Conservation (phyloP, 257 asterid genomes). For the Lavandula angustifolia region DNA sequence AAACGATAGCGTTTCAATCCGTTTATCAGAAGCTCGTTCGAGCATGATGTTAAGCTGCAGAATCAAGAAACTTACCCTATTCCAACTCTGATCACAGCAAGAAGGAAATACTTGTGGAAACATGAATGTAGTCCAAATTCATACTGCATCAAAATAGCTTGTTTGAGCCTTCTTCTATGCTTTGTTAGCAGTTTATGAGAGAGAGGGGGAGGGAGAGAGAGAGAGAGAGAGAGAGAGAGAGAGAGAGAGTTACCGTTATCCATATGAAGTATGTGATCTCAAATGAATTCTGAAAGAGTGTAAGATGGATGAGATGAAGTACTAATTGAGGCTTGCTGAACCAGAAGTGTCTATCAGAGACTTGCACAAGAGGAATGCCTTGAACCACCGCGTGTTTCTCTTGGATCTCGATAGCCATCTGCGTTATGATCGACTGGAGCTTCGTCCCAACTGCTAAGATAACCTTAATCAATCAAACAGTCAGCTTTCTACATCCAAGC, state of each 20-base stretch:
- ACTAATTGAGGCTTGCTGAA: slow-evolving; percentile 64
- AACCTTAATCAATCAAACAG: slow-evolving; percentile 48
- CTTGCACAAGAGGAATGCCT: slow-evolving; percentile 95
- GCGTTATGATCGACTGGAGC: slow-evolving; percentile 87
- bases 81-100: slow-evolving; percentile 66
- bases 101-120: slow-evolving; percentile 59
- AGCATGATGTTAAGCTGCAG: not conserved
- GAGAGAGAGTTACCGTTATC: slow-evolving; percentile 62
- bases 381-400: slow-evolving; percentile 94
- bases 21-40: not conserved
- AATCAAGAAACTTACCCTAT: slow-evolving; percentile 51
- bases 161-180: not conserved
- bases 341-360: slow-evolving; percentile 92
- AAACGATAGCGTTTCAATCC: not conserved
- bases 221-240: not conserved
- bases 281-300: slow-evolving; percentile 95
- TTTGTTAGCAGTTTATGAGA: not conserved
- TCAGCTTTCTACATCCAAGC: slow-evolving; percentile 32
- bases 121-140: slow-evolving; percentile 89
- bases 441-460: slow-evolving; percentile 90
- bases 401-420: slow-evolving; percentile 92
- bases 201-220: too few species aligned
- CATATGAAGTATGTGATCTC: slow-evolving; percentile 91
- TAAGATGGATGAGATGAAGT: slow-evolving; percentile 74
- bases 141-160: slow-evolving; percentile 54